These are phyloP conservation scores for Trichodelitschia bisporula DNA, from an alignment of 495 filamentous ascomycete species.

Conservation along the genomic window DNA sequence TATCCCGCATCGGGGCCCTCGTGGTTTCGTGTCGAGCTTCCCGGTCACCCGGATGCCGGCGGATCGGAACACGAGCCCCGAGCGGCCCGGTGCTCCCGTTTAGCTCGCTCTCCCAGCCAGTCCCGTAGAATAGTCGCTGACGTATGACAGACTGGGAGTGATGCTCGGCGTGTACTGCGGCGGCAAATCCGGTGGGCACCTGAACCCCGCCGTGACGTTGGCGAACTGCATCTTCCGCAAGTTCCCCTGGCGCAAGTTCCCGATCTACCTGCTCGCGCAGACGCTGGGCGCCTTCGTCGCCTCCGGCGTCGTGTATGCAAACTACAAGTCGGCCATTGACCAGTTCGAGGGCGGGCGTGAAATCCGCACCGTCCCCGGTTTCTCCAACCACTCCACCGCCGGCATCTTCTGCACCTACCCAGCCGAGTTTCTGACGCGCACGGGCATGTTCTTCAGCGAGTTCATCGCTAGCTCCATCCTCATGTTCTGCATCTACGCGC, in stretches of 20 bases:
- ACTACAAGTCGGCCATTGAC: slow-evolving; percentile 23
- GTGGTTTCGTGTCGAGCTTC: too few relatives aligned
- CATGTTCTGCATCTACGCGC: slow-evolving; percentile 42
- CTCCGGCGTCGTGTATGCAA: slow-evolving; percentile 13
- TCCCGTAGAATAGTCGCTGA: background rate
- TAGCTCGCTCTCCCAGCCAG: too few relatives aligned
- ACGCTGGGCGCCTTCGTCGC: slow-evolving; percentile 13
- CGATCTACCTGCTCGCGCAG: slow-evolving; percentile 14
- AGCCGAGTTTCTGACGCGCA: slow-evolving; percentile 30
- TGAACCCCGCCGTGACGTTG: slow-evolving; percentile 43
- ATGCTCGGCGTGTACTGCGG: slow-evolving; percentile 43
- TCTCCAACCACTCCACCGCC: slow-evolving; percentile 26
- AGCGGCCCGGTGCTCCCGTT: too few relatives aligned
- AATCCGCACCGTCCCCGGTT: slow-evolving; percentile 30
- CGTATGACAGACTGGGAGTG: slow-evolving; percentile 20
- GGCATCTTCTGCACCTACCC: slow-evolving; percentile 46
- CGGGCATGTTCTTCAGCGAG: slow-evolving; percentile 36
- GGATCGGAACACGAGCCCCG: too few relatives aligned
- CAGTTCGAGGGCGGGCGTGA: slow-evolving; percentile 27
- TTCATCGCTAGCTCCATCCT: slow-evolving; percentile 33
- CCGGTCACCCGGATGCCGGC: too few relatives aligned
- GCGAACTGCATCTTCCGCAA: slow-evolving; percentile 34
- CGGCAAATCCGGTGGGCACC: slow-evolving; percentile 30
- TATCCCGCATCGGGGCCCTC: too few relatives aligned
- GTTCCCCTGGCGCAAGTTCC: slow-evolving; percentile 29